Conservation (phyloP, 2,329 filamentous ascomycete genomes). For the Alternaria triticimaculans region DNA sequence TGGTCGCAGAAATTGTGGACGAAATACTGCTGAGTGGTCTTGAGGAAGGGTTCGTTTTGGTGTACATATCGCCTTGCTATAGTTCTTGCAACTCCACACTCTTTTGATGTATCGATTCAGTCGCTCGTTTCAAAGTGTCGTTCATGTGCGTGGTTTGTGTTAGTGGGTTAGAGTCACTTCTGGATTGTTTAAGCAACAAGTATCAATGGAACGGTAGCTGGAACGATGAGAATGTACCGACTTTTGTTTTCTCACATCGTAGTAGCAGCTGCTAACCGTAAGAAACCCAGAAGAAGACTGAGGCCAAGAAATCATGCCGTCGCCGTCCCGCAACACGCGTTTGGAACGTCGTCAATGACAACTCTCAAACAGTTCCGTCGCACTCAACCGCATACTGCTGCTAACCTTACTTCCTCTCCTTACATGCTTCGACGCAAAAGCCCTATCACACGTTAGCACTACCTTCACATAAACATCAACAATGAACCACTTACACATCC, state of each 20-base stretch:
- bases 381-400: slow-evolving; percentile 6
- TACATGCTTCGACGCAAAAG: slow-evolving; percentile 5
- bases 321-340: background rate
- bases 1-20: background rate
- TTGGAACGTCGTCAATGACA: background rate
- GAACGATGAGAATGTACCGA: fast-evolving
- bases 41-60: no score
- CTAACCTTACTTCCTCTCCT: slow-evolving; percentile 5
- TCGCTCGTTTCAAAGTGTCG: background rate
- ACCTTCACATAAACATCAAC: background rate
- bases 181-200: background rate
- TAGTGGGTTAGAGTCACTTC: background rate
- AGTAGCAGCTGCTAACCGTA: no score
- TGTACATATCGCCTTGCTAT: no score
- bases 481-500: slow-evolving; percentile 10
- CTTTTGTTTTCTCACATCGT: background rate
- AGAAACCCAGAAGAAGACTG: background rate
- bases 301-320: background rate
- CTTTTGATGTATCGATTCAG: background rate
- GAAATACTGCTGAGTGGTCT: background rate
- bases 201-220: background rate
- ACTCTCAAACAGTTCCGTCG: slow-evolving; percentile 3
- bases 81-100: no score
- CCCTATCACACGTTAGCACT: background rate
- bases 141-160: background rate